These are phyloP conservation scores for Myxozyma monticola DNA, from an alignment of 805 yeast genomes.

Conservation along the genomic window DNA sequence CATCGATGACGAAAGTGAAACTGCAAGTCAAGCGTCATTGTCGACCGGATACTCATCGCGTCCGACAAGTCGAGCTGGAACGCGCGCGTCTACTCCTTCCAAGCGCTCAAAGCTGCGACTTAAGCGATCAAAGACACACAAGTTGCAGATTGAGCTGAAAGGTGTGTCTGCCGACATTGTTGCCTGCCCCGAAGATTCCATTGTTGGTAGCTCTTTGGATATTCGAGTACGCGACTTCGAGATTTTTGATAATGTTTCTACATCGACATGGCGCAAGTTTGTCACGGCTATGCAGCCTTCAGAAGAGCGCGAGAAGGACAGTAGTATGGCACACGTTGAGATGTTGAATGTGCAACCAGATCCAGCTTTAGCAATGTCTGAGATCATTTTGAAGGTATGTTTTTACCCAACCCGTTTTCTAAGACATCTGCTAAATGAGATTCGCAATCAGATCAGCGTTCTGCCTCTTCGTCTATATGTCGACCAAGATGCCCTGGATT, in stretches of 20 bases:
- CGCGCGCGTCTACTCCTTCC: conserved; percentile 17
- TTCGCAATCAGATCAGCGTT: conserved; percentile 37
- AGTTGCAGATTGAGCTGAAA: conserved; percentile 55
- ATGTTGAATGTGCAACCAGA: conserved; percentile 67
- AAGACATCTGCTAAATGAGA: background rate
- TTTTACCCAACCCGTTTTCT: background rate
- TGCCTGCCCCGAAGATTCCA: conserved; percentile 44
- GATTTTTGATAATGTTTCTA: conserved; percentile 72
- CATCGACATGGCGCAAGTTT: conserved; percentile 90
- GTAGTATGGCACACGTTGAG: conserved; percentile 57
- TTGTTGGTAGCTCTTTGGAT: conserved; percentile 41
- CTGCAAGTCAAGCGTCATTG: conserved; percentile 24
- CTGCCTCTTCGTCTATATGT: conserved; percentile 80
- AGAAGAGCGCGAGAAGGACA: conserved; percentile 69
- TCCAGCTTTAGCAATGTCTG: conserved; percentile 64
- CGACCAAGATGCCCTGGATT: conserved; percentile 92
- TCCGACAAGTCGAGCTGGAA: conserved; percentile 8
- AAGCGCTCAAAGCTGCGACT: conserved; percentile 49
- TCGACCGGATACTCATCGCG: conserved; percentile 15
- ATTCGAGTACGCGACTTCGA: conserved; percentile 56
- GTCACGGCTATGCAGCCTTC: conserved; percentile 65
- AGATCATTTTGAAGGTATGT: conserved; percentile 53
- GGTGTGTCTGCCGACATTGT: conserved; percentile 54
- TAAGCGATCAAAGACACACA: conserved; percentile 64
- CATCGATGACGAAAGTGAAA: conserved; percentile 43